Evolutionary conservation across 78 protist species (phyloP), one percentile per base, ranked within the genome.

Genomic region (Mastigamoeba balamuthi): DNA sequence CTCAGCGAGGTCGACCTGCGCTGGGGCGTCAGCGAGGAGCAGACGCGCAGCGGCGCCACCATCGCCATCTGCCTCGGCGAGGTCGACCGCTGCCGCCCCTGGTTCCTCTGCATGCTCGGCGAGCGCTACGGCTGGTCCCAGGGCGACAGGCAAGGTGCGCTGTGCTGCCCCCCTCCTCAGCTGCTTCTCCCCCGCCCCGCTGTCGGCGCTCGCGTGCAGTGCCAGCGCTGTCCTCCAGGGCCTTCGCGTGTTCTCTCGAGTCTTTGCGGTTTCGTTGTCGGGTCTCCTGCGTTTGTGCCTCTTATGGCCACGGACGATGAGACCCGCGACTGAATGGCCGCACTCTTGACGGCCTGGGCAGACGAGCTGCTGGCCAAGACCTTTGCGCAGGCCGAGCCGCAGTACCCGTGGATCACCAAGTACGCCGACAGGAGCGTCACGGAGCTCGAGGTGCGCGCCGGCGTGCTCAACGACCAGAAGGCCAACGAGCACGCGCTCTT

Each of bases 31-130:
- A 66, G 30, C 10, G 70, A 9, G 10, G 70, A 66, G 10, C 70
- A 66, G 37, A 23, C 70, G 9, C 25, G 10, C 23, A 66, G 37
- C 10, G 70, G 70, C 65, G 10, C 9, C 37, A 66, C 70, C n/a
- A 66, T 66, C 36, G n/a, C 29, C 10, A 66, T 66, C 10, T 66
- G 70, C 10, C 37, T 66, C 10, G 17, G 58, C 10, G 9, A 30
- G 10, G 70, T 66, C 10, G 70, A 66, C 10, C n/a, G 70, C n/a
- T 66, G 70, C 37, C n/a, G 70, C n/a, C 70, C 70, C 37, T 66
- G 37, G 29, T 66, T 66, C 10, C n/a, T 66, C 37, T 66, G 70
- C 37, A 66, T 66, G 70, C 70, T 66, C 10, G 70, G 70, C n/a
- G 70, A 29, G 10, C 29, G 70, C 23, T 66, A 66, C 10, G 70